Conservation (phyloP, 2,329 filamentous ascomycete genomes). For the Orbilia brochopaga region DNA sequence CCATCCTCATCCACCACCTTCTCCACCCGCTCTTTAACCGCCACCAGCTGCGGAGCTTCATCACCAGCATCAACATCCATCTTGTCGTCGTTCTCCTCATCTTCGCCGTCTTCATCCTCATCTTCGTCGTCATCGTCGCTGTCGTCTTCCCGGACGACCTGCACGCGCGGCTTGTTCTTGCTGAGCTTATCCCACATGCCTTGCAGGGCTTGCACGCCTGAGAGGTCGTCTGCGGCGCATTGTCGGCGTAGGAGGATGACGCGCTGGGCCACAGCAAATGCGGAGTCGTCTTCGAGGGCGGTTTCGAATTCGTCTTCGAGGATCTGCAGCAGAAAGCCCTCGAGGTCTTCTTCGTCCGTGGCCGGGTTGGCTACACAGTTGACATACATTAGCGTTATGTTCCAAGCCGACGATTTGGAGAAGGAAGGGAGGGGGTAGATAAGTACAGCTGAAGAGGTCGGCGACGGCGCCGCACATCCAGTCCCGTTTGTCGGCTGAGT, state of each 20-base stretch:
- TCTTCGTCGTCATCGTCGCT: slow-evolving; percentile 65
- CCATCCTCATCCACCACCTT: slow-evolving; percentile 81
- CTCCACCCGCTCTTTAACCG: slow-evolving; percentile 67
- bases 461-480: slow-evolving; percentile 91
- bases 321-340: slow-evolving; percentile 82
- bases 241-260: slow-evolving; percentile 73
- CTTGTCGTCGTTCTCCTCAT: slow-evolving; percentile 63
- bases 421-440: slow-evolving; percentile 49
- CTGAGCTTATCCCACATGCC: slow-evolving; percentile 68
- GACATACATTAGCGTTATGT: slow-evolving; percentile 56
- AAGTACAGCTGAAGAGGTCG: slow-evolving; percentile 70
- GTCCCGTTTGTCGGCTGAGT: slow-evolving; percentile 85
- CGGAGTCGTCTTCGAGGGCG: slow-evolving; percentile 87
- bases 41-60: slow-evolving; percentile 66
- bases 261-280: slow-evolving; percentile 72
- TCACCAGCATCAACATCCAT: slow-evolving; percentile 71
- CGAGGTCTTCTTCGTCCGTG: slow-evolving; percentile 78
- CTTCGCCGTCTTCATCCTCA: slow-evolving; percentile 66
- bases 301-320: slow-evolving; percentile 97
- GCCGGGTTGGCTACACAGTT: slow-evolving; percentile 61
- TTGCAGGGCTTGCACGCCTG: slow-evolving; percentile 67
- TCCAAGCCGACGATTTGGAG: slow-evolving; percentile 55
- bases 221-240: slow-evolving; percentile 62
- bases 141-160: slow-evolving; percentile 64
- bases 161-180: slow-evolving; percentile 58